Evolutionary conservation across 192 early-diverging fungal species (phyloP), one percentile per base, ranked within the genome.

Genomic region (Backusella tarrabulga): DNA sequence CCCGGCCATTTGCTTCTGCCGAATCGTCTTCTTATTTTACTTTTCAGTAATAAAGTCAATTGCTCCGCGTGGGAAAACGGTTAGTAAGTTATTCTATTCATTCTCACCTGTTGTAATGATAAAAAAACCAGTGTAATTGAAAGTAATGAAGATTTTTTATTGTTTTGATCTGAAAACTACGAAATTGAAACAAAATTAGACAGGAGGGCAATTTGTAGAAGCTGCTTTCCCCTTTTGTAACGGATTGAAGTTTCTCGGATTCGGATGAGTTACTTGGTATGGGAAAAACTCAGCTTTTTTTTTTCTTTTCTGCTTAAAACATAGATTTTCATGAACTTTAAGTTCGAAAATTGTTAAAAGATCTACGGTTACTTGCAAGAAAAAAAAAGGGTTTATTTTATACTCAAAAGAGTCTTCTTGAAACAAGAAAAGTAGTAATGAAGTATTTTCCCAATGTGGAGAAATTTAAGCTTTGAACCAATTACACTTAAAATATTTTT

Each of bases 11-110:
- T 63, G 56, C 56, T 63, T 63, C 56, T 63, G 2, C 56, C 56
- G 56, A 63, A 26, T 26, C 56, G 11, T 63, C 56, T 29, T 29
- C 56, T 63, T 63, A 63, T 63, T 63, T 63, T 9, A 29, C 8
- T 4, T 63, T 63, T 63, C 26, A 63, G 26, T 29, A 63, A 14
- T 29, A 29, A 63, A 63, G 12, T 26, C 21, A 60, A 60, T 60
- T 60, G 54, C 54, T 60, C 54, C 54, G 54, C 54, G 54, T 60
- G 54, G 54, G 54, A 60, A 60, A 60, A 60, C 23, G 54, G 54
- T 60, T 60, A 60, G 11, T 60, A 60, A 60, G 21, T 60, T 60
- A 60, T 60, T 60, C 23, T 23, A 60, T 60, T 60, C 21, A 60
- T 60, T 23, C 54, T 60, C 2, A 9, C 5, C 17, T 50, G 6